These are phyloP conservation scores for Chaetomiaceae sp. DNA, from an alignment of 2,329 filamentous ascomycete species.

Conservation along the genomic window DNA sequence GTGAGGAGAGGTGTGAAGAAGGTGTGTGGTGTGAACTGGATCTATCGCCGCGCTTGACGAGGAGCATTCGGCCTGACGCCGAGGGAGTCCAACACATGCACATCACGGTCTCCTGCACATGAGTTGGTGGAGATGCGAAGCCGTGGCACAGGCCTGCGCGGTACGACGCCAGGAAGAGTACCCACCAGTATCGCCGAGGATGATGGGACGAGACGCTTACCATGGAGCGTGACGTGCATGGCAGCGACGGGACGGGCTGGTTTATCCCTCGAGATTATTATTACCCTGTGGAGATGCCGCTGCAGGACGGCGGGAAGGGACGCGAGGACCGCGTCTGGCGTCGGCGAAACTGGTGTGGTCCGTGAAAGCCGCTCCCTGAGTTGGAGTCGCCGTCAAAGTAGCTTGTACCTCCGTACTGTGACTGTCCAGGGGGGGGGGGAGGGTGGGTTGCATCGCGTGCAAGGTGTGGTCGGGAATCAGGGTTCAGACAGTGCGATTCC, in stretches of 20 bases:
- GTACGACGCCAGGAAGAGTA: not conserved
- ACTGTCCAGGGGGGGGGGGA: too few relatives aligned
- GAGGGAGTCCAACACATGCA: too few relatives aligned
- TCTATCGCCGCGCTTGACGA: too few relatives aligned
- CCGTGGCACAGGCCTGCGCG: constrained; percentile 4
- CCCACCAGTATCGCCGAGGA: not conserved
- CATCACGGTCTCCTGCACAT: constrained; percentile 9
- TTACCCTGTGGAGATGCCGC: constrained; percentile 2
- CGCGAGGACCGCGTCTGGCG: too few relatives aligned
- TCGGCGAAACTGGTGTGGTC: too few relatives aligned
- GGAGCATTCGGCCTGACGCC: too few relatives aligned
- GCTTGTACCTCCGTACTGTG: too few relatives aligned
- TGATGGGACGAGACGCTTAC: too few relatives aligned
- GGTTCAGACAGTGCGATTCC: not conserved
- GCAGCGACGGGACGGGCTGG: not conserved
- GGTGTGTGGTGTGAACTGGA: too few relatives aligned
- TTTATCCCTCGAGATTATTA: not conserved
- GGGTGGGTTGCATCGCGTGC: constrained; percentile 10
- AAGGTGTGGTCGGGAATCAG: not conserved
- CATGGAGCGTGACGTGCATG: constrained; percentile 4
- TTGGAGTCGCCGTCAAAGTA: too few relatives aligned
- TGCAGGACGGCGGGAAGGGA: constrained; percentile 7
- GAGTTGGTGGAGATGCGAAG: constrained; percentile 9
- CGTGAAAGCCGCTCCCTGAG: not conserved
- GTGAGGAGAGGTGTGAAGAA: too few relatives aligned